Percentiles rank a stretch among this genome's conserved stretches.
phyloP scores from a whole-genome alignment of 2,329 filamentous ascomycete species.

The Talaromyces pinophilus region DNA sequence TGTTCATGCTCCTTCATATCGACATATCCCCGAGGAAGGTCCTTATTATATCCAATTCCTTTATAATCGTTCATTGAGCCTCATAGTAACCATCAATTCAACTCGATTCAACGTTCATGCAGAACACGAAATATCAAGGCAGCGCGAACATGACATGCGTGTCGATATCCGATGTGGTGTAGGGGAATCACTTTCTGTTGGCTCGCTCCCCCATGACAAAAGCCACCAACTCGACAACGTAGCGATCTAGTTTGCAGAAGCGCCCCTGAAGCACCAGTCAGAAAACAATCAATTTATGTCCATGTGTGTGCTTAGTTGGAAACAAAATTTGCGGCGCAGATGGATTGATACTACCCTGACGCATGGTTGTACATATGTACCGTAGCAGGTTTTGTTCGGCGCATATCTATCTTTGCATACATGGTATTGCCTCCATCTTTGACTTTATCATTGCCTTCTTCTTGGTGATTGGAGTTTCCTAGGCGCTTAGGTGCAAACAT shows the following conservation, averaged over 20 bases:
- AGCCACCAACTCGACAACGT: slow-evolving; percentile 7
- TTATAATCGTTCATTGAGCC: slow-evolving; percentile 1
- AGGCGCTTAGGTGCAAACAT: not conserved
- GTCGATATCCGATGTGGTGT: slow-evolving; percentile 18
- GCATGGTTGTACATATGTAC: not conserved
- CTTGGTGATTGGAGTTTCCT: not conserved
- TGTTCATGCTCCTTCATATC: not conserved
- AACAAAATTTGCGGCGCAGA: slow-evolving; percentile 2
- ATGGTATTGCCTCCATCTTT: not conserved
- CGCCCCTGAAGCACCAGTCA: not conserved
- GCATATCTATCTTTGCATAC: slow-evolving; percentile 4
- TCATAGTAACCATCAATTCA: not conserved
- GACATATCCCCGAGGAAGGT: not conserved
- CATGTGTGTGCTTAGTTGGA: not conserved
- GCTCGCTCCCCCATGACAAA: not conserved
- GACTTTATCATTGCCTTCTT: no score
- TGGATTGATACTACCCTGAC: not conserved
- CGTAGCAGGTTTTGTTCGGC: not conserved
- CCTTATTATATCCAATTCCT: slow-evolving; percentile 7
- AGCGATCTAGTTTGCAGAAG: not conserved
- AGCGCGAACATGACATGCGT: slow-evolving; percentile 5
- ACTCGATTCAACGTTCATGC: not conserved
- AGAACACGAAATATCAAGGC: not conserved
- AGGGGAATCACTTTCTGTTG: slow-evolving; percentile 7
- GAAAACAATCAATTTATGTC: not conserved